Conservation (phyloP, 768 basidiomycete species). For the Macrolepiota fuliginosa region DNA sequence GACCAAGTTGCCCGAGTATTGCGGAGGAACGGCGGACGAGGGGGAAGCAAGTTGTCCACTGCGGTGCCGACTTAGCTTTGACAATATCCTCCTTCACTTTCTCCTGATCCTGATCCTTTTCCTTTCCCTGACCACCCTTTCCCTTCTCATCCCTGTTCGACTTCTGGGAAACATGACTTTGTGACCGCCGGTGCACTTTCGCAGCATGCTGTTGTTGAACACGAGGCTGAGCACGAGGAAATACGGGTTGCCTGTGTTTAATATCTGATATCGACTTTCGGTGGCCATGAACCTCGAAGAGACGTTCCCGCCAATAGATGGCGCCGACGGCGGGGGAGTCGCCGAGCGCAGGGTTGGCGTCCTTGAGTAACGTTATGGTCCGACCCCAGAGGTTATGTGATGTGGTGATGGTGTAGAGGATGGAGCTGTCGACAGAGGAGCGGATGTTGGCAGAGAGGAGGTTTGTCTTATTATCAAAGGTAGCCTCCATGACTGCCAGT, state of each 20-base stretch:
- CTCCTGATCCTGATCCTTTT: not conserved
- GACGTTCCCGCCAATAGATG: slow-evolving; percentile 50
- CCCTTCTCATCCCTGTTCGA: not conserved
- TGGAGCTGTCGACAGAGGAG: slow-evolving; percentile 40
- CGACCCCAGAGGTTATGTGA: slow-evolving; percentile 41
- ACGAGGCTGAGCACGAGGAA: slow-evolving; percentile 25
- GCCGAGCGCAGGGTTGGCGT: slow-evolving; percentile 41
- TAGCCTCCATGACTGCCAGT: slow-evolving; percentile 40
- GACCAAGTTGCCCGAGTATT: not conserved
- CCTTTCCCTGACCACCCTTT: not conserved
- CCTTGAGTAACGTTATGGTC: slow-evolving; percentile 42
- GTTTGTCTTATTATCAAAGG: slow-evolving; percentile 50
- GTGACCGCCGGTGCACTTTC: not conserved
- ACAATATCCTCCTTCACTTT: not conserved
- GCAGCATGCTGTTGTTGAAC: not conserved
- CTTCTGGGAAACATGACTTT: not conserved
- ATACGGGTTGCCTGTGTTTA: slow-evolving; percentile 34
- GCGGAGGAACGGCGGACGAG: not conserved
- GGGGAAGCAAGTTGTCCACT: not conserved
- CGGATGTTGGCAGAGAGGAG: slow-evolving; percentile 43
- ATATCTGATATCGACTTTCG: slow-evolving; percentile 38
- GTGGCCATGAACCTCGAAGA: slow-evolving; percentile 42
- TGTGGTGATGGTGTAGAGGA: slow-evolving; percentile 43
- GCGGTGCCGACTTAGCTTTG: not conserved
- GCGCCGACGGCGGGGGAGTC: slow-evolving; percentile 36